phyloP scores from a whole-genome alignment of 2,329 filamentous ascomycete genomes.

The Fusarium torreyae region DNA sequence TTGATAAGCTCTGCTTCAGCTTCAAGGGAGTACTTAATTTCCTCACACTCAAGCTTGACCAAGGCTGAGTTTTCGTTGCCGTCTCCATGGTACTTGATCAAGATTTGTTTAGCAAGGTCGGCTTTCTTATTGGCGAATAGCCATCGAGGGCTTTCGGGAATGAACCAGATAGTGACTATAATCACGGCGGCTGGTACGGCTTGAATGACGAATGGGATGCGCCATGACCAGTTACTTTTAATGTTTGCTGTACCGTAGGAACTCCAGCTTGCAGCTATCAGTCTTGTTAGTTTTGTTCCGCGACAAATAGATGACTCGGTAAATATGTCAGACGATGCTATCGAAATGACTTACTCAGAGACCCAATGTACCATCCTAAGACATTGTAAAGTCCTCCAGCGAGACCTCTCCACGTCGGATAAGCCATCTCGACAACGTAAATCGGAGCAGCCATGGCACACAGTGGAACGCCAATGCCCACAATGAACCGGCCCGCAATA shows the following conservation, averaged over 20 bases:
- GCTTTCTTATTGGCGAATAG: neutral
- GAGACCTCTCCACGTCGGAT: slow-evolving; percentile 10
- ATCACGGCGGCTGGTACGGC: neutral
- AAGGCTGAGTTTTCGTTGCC: slow-evolving; percentile 4
- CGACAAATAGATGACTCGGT: too few relatives aligned
- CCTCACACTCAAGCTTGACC: neutral
- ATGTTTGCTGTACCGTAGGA: slow-evolving; percentile 1
- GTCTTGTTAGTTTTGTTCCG: neutral
- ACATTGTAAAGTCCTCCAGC: slow-evolving; percentile 5
- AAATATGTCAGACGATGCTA: too few relatives aligned
- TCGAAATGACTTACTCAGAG: neutral
- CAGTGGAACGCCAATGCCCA: slow-evolving; percentile 4
- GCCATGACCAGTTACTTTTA: slow-evolving; percentile 2
- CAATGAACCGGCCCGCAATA: slow-evolving; percentile 1
- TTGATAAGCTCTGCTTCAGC: slow-evolving; percentile 2
- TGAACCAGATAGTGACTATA: neutral
- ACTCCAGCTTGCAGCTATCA: slow-evolving; percentile 8
- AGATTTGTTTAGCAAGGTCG: neutral
- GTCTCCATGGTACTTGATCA: slow-evolving; percentile 2
- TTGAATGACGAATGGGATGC: neutral
- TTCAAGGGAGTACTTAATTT: slow-evolving; percentile 6
- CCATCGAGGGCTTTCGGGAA: slow-evolving; percentile 9
- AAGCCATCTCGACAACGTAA: slow-evolving; percentile 12
- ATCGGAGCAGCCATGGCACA: slow-evolving; percentile 6
- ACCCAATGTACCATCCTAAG: slow-evolving; percentile 12